Conservation (phyloP, 1,284 basidiomycete genomes). For the Sporisorium iseilematis-ciliati region DNA sequence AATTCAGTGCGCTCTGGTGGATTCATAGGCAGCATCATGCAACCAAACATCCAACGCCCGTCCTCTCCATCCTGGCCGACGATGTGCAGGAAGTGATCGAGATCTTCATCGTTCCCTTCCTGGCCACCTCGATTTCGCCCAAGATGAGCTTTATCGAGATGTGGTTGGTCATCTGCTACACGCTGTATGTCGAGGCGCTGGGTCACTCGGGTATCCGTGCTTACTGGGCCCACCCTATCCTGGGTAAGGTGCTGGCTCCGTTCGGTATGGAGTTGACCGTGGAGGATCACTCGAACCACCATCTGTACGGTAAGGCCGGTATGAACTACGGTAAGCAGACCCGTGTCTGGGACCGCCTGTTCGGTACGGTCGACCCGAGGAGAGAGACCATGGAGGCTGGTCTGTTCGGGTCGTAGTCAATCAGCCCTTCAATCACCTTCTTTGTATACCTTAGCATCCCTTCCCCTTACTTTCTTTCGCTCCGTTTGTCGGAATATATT, state of each 20-base stretch:
- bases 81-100: slow-evolving; percentile 63
- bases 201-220: slow-evolving; percentile 66
- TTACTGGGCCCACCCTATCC: slow-evolving; percentile 51
- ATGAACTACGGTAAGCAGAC: slow-evolving; percentile 69
- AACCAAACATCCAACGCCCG: slow-evolving; percentile 63
- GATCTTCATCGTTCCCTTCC: slow-evolving; percentile 57
- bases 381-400: slow-evolving; percentile 54
- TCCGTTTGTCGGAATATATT: background rate
- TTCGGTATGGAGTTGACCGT: slow-evolving; percentile 64
- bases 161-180: slow-evolving; percentile 58
- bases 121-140: slow-evolving; percentile 54
- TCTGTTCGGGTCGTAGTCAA: slow-evolving; percentile 37
- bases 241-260: slow-evolving; percentile 42
- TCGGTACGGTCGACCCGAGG: slow-evolving; percentile 63
- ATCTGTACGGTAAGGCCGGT: slow-evolving; percentile 61
- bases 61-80: slow-evolving; percentile 62
- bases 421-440: background rate
- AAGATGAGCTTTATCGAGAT: slow-evolving; percentile 62
- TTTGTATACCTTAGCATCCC: slow-evolving; percentile 12
- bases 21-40: slow-evolving; percentile 61
- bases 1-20: slow-evolving; percentile 57
- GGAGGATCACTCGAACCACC: slow-evolving; percentile 70
- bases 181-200: slow-evolving; percentile 52
- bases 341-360: slow-evolving; percentile 66
- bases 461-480: background rate